phyloP scores from a whole-genome alignment of 1,284 basidiomycete species.

The Trametes polyzona region DNA sequence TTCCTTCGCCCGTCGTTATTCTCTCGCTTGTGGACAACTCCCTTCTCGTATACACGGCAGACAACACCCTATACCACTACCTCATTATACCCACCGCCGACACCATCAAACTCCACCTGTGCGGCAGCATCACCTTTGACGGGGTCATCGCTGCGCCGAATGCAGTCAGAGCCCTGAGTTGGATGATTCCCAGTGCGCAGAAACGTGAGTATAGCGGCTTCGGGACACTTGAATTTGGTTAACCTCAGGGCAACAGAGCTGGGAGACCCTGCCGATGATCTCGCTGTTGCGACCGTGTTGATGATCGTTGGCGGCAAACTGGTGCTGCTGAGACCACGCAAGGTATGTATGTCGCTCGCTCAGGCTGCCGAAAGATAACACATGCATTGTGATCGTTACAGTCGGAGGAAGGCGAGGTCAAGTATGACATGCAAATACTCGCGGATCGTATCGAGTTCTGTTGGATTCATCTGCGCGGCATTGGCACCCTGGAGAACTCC shows the following conservation, averaged over 20 bases:
- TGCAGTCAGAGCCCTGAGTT: constrained; percentile 90
- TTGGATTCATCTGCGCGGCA: constrained; percentile 96
- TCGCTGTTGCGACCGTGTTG: constrained; percentile 92
- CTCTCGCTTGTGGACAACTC: constrained; percentile 95
- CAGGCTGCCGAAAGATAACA: neutral
- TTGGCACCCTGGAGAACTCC: constrained; percentile 93
- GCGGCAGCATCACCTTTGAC: constrained; percentile 94
- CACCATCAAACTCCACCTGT: constrained; percentile 85
- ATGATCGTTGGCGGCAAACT: constrained; percentile 96
- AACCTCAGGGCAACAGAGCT: constrained; percentile 58
- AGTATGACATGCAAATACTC: constrained; percentile 97
- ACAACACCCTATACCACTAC: constrained; percentile 95
- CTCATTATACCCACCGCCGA: constrained; percentile 87
- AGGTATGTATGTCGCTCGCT: constrained; percentile 47
- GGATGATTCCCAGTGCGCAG: constrained; percentile 94
- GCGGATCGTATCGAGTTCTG: constrained; percentile 97
- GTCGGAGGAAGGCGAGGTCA: constrained; percentile 88
- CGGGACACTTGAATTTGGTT: constrained; percentile 12
- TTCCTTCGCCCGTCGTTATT: constrained; percentile 80
- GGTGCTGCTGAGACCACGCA: constrained; percentile 83
- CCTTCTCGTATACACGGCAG: constrained; percentile 95
- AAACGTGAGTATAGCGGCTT: constrained; percentile 68
- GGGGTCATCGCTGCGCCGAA: constrained; percentile 89
- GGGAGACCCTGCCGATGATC: constrained; percentile 93
- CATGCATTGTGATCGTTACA: constrained; percentile 32